A percentile compares a stretch with the other conserved stretches of the same genome.
phyloP scores from a whole-genome alignment of 179 eudicot species.

The Spinacia oleracea region DNA sequence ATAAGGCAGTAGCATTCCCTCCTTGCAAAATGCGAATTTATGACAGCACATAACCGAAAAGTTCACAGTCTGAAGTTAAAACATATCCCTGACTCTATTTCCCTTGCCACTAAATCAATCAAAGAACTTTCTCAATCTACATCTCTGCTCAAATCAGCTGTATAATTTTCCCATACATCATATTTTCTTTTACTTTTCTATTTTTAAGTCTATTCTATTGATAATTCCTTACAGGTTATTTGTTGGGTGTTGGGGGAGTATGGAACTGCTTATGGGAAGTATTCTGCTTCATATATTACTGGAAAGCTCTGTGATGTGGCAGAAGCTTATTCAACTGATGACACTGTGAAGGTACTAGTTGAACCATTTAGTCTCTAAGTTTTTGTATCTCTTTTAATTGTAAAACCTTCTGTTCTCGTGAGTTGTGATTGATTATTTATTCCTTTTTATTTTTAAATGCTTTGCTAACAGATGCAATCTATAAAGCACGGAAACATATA shows the following conservation, averaged over 20 bases:
- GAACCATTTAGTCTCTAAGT: slow-evolving; percentile 1
- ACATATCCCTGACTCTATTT: neutral
- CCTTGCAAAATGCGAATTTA: neutral
- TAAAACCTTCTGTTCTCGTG: neutral
- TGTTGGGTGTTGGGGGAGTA: slow-evolving; percentile 99
- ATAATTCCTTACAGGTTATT: slow-evolving; percentile 61
- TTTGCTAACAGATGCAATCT: neutral
- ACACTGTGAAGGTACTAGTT: slow-evolving; percentile 70
- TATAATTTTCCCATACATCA: neutral
- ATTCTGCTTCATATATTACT: slow-evolving; percentile 83
- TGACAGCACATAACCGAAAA: neutral
- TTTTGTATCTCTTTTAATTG: neutral
- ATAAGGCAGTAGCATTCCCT: neutral
- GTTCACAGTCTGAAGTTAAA: neutral
- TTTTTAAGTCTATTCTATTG: neutral
- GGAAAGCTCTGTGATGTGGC: slow-evolving; percentile 97
- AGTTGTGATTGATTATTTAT: neutral
- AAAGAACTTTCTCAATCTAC: neutral
- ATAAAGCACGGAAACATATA: neutral
- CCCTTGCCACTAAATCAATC: neutral
- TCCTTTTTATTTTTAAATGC: neutral
- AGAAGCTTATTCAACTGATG: slow-evolving; percentile 88
- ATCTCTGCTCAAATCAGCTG: neutral
- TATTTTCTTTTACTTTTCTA: neutral
- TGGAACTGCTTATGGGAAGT: slow-evolving; percentile 89